A percentile compares a stretch with the other conserved stretches of the same genome.
phyloP scores from a whole-genome alignment of 2,329 filamentous ascomycete species.

The Hymenotorrendiella dingleyae region DNA sequence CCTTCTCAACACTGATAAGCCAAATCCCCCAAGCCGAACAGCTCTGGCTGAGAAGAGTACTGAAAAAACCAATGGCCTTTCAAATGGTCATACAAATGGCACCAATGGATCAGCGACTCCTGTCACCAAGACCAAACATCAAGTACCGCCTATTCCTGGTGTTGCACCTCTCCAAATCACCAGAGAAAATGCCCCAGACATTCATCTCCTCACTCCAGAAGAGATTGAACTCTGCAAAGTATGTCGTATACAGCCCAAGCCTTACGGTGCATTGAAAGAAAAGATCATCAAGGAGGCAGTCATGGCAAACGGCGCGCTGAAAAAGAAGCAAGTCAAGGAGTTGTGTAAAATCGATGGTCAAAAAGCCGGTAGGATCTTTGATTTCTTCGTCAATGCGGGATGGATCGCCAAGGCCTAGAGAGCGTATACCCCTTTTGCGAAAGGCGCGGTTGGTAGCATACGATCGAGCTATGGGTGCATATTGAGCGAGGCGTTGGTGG shows the following conservation, averaged over 20 bases:
- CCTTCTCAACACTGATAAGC: constrained; percentile 20
- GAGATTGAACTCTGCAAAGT: constrained; percentile 83
- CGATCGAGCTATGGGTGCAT: too few species aligned
- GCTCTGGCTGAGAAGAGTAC: constrained; percentile 25
- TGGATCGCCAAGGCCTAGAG: constrained; percentile 78
- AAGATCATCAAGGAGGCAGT: constrained; percentile 85
- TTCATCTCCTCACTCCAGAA: constrained; percentile 78
- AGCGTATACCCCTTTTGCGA: too few species aligned
- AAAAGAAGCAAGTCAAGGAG: constrained; percentile 90
- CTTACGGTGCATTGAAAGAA: constrained; percentile 92
- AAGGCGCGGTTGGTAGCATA: too few species aligned
- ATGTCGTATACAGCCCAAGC: constrained; percentile 83
- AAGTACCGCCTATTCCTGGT: constrained; percentile 41
- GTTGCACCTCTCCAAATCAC: constrained; percentile 38
- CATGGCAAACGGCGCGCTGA: constrained; percentile 79
- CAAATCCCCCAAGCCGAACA: constrained; percentile 1
- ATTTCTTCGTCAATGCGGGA: constrained; percentile 88
- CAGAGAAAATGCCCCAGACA: constrained; percentile 61
- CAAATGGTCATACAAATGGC: constrained; percentile 48
- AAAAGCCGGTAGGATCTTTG: constrained; percentile 82
- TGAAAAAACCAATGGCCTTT: constrained; percentile 36
- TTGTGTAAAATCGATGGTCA: constrained; percentile 77
- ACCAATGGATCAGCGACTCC: constrained; percentile 33
- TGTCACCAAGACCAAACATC: constrained; percentile 44
- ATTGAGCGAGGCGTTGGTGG: too few species aligned